Evolutionary conservation across 176 grass and related monocot species (phyloP).

Genomic region (Triticum monococcum): DNA sequence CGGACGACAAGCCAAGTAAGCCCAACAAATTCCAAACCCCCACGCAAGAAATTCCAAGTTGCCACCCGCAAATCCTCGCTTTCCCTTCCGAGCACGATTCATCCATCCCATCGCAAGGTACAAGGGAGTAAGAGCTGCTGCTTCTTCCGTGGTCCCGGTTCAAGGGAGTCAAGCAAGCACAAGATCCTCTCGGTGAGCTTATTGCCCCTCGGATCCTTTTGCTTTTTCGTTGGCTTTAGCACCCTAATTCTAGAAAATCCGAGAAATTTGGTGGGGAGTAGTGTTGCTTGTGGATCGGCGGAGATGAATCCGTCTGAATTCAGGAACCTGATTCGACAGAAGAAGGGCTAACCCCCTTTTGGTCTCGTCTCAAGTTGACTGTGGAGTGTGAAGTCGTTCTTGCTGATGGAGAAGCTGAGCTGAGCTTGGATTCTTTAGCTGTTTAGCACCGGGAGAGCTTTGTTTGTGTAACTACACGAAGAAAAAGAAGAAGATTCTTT

Average conservation of each 20-base stretch:
- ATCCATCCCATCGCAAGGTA: neutral
- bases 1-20: slow-evolving; percentile 4
- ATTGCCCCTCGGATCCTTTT: neutral
- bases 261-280: neutral
- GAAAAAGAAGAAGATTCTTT: neutral
- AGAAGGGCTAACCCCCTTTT: neutral
- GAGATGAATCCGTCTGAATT: neutral
- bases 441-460: neutral
- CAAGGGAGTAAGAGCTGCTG: neutral
- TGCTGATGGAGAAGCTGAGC: neutral
- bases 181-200: slow-evolving; percentile 9
- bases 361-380: neutral
- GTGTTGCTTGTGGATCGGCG: neutral
- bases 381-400: neutral
- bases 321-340: neutral
- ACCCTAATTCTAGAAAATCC: neutral
- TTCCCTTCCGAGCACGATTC: neutral
- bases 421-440: slow-evolving; percentile 3
- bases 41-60: neutral
- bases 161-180: neutral
- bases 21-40: neutral
- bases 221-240: neutral
- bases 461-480: neutral
- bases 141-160: neutral
- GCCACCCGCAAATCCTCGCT: neutral